Evolutionary conservation across 129 eudicot species (phyloP).

Genomic region (Lactuca sativa): DNA sequence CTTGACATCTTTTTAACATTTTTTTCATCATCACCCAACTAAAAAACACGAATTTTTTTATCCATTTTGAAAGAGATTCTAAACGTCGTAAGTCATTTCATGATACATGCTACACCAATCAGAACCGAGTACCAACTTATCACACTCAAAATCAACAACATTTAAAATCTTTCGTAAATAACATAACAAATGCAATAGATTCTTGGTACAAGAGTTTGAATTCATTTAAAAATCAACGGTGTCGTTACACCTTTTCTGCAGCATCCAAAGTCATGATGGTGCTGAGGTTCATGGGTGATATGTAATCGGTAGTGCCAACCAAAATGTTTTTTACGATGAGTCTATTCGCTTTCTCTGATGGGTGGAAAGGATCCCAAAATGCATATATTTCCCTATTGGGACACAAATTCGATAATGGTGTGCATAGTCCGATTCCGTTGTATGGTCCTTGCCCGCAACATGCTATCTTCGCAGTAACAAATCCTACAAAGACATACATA

Average conservation of each 20-base stretch:
- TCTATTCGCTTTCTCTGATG: slow-evolving; percentile 41
- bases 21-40: not conserved
- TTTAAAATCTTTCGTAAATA: slow-evolving; percentile 6
- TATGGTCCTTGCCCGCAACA: slow-evolving; percentile 59
- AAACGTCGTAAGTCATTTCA: slow-evolving; percentile 2
- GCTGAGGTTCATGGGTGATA: slow-evolving; percentile 46
- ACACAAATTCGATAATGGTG: slow-evolving; percentile 38
- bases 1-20: not conserved
- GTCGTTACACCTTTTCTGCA: slow-evolving; percentile 1
- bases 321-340: slow-evolving; percentile 32
- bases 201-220: slow-evolving; percentile 4
- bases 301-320: slow-evolving; percentile 23
- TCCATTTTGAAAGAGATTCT: not conserved
- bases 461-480: slow-evolving; percentile 32
- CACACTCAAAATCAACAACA: slow-evolving; percentile 16
- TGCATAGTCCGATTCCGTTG: slow-evolving; percentile 49
- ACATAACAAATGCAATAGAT: slow-evolving; percentile 17
- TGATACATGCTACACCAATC: slow-evolving; percentile 9
- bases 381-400: slow-evolving; percentile 34
- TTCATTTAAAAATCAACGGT: not conserved
- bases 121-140: slow-evolving; percentile 1
- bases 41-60: not conserved
- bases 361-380: slow-evolving; percentile 54
- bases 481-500: slow-evolving; percentile 25
- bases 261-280: slow-evolving; percentile 39